These are phyloP conservation scores for Monosporascus sp. DNA, from an alignment of 2,329 filamentous ascomycete species.

Conservation along the genomic window DNA sequence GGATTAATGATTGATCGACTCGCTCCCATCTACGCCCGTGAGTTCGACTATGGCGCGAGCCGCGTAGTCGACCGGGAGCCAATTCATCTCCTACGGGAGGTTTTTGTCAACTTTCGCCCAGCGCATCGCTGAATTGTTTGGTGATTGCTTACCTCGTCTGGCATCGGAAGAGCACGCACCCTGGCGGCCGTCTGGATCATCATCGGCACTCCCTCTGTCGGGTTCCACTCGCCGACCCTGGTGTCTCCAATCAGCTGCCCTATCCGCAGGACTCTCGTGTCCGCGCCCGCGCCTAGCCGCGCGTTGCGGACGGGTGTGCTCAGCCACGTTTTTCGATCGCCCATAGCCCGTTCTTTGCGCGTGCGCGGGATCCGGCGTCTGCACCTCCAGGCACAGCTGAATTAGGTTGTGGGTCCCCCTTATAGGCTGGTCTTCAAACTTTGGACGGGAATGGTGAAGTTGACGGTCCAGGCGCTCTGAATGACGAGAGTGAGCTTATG, in stretches of 20 bases:
- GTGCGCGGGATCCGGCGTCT: conserved; percentile 25
- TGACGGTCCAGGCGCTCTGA: conserved; percentile 50
- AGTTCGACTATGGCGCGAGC: conserved; percentile 31
- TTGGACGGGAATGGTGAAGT: conserved; percentile 45
- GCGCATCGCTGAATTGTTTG: background rate
- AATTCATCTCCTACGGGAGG: conserved; percentile 7
- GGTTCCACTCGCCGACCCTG: conserved; percentile 40
- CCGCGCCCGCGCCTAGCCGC: conserved; percentile 23
- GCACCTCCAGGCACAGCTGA: conserved; percentile 31
- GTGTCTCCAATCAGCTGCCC: conserved; percentile 46
- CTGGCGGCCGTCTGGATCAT: conserved; percentile 42
- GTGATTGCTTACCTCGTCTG: conserved; percentile 32
- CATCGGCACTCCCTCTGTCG: conserved; percentile 43
- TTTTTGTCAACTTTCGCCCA: background rate
- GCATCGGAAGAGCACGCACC: conserved; percentile 38
- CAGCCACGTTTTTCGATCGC: conserved; percentile 43
- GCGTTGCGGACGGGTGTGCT: conserved; percentile 35
- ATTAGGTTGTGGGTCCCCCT: conserved; percentile 41
- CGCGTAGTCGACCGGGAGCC: conserved; percentile 34
- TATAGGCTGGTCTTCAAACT: conserved; percentile 42
- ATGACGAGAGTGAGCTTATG: conserved; percentile 36
- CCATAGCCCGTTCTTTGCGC: conserved; percentile 48
- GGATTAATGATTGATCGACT: conserved; percentile 35
- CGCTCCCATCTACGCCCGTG: conserved; percentile 13
- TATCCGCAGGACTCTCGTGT: conserved; percentile 32